These are phyloP conservation scores for Tolypocladium cylindrosporum DNA, from an alignment of 2,329 filamentous ascomycete species.

Conservation along the genomic window DNA sequence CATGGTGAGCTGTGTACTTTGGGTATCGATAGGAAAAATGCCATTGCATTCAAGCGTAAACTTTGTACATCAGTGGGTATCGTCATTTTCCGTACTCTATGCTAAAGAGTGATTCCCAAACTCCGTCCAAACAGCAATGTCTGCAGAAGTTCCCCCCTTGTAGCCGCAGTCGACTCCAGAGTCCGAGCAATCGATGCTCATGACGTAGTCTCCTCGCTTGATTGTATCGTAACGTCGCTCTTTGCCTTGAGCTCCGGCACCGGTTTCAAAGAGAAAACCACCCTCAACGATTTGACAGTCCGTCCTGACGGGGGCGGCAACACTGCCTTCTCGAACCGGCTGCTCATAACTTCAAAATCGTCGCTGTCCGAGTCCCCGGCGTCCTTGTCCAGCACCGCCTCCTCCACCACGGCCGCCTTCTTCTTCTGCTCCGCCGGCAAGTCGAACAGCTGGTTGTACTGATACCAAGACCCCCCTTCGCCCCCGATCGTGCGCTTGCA, in stretches of 20 bases:
- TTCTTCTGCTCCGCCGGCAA: conserved; percentile 21
- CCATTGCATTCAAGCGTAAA: background rate
- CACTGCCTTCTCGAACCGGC: conserved; percentile 44
- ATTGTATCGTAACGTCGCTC: conserved; percentile 36
- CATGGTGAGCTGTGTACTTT: background rate
- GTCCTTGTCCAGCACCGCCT: conserved; percentile 28
- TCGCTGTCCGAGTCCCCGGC: conserved; percentile 23
- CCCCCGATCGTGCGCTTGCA: conserved; percentile 45
- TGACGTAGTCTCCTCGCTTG: conserved; percentile 22
- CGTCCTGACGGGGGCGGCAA: conserved; percentile 33
- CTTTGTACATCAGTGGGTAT: background rate
- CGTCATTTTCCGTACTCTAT: background rate
- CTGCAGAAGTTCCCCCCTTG: background rate
- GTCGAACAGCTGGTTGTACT: conserved; percentile 48
- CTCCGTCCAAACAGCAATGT: background rate
- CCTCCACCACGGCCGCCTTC: conserved; percentile 27
- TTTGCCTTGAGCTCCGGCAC: conserved; percentile 45
- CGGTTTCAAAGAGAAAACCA: conserved; percentile 45
- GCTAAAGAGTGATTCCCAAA: background rate
- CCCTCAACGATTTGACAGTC: conserved; percentile 44
- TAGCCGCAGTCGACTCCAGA: background rate
- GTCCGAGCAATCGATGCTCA: background rate
- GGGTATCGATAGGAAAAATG: background rate
- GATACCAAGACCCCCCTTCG: conserved; percentile 37
- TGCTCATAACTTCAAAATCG: conserved; percentile 48